phyloP scores from a whole-genome alignment of 2,329 filamentous ascomycete species.

The Amesomyces nigricolor region DNA sequence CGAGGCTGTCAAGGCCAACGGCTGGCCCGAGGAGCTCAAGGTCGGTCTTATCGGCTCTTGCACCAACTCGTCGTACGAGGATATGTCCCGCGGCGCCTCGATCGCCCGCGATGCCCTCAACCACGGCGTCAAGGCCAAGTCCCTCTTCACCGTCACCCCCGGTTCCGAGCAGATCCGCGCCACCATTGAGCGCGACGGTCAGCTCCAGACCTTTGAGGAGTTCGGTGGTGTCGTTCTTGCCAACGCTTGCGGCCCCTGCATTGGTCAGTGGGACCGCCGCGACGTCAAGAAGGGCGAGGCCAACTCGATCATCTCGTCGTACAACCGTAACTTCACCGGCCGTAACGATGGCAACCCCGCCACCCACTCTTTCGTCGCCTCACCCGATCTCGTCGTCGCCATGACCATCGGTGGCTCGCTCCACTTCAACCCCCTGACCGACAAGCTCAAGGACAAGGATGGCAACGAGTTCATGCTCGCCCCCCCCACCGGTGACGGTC shows the following conservation, averaged over 20 bases:
- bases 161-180: conserved; percentile 96
- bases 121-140: conserved; percentile 90
- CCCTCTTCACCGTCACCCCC: conserved; percentile 89
- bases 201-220: conserved; percentile 91
- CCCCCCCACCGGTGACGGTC: conserved; percentile 71
- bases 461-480: conserved; percentile 92
- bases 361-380: conserved; percentile 45
- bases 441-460: conserved; percentile 88
- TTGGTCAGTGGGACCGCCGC: conserved; percentile 89
- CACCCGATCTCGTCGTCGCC: conserved; percentile 41
- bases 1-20: conserved; percentile 86
- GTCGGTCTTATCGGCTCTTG: conserved; percentile 96
- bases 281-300: conserved; percentile 92
- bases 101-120: conserved; percentile 87
- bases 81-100: conserved; percentile 89
- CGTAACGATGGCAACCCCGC: conserved; percentile 63
- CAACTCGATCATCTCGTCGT: conserved; percentile 97
- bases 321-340: conserved; percentile 99
- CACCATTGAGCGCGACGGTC: conserved; percentile 84
- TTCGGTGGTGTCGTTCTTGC: conserved; percentile 92
- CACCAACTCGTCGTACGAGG: conserved; percentile 83
- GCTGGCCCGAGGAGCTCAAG: conserved; percentile 95
- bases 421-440: conserved; percentile 91
- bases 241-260: conserved; percentile 90
- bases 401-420: conserved; percentile 37